Base-by-base conservation (phyloP, 2,329 filamentous ascomycete species). In the Neophaeococcomyces aloes region DNA sequence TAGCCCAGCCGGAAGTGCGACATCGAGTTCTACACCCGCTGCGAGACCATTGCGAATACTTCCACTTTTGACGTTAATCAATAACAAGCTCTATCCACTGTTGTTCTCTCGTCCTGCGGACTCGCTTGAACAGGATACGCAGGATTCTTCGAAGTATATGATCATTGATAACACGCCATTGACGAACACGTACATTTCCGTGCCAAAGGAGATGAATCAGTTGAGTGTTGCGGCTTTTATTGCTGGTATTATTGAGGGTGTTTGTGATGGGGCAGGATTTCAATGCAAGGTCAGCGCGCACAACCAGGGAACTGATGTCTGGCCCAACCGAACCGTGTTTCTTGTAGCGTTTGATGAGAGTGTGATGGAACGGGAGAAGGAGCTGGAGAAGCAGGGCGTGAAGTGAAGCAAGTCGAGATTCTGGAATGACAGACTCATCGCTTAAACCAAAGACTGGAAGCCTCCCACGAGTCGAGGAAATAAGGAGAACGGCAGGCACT, bases 161-260 rank as follows among this genome's bases (percentile, higher is more conserved):
- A 91, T 98, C 57, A 86, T 88, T 57, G 91, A 98, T 67, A 96
- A 98, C 66, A 91, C 96, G 62, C 91, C 91, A 17, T 73, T 96
- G 39, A 89, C 96, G 30, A 96, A 95, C 65, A 81, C 83, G 50
- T 96, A 91, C 67, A 83, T 98, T 59, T 86, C 80, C 56, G 83
- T 96, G 42, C 91, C 91, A 13, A 83, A 83, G 58, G 91, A 98
- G 66, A 94, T 98, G 85, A 87, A 77, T 65, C 85, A 91, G 74
- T 73, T 98, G 58, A 96, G 95, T 64, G 95, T 89, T 65, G 91
- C 89, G 14, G 91, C 91, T 7, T 98, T 85, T 60, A 87, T 94
- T 15, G 91, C 91, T 1, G 91, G 91, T 14, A 83, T 98, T 50
- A 81, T 98, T 45, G 91, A 98, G 72, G 91, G 91, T 17, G 81